phyloP scores from a whole-genome alignment of 2,329 filamentous ascomycete genomes.

The Magnaporthales sp. region DNA sequence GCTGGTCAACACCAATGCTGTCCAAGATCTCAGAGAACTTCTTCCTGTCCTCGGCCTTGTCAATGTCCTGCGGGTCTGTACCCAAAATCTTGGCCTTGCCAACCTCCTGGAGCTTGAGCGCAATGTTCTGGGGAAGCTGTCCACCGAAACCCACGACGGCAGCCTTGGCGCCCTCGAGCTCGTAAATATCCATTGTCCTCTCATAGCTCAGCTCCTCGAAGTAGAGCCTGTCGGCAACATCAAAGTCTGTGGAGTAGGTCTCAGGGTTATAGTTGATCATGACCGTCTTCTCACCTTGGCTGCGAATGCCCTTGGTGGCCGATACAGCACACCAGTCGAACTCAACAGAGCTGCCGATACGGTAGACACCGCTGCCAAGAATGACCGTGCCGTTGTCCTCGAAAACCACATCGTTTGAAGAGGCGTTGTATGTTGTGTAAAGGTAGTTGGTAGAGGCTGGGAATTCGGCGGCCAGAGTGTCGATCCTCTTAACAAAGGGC shows the following conservation, averaged over 20 bases:
- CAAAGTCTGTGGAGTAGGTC: slow-evolving; percentile 76
- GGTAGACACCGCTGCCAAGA: slow-evolving; percentile 90
- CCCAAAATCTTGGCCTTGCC: slow-evolving; percentile 87
- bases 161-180: slow-evolving; percentile 75
- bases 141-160: slow-evolving; percentile 95
- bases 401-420: slow-evolving; percentile 86
- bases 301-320: slow-evolving; percentile 70
- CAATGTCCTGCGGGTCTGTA: slow-evolving; percentile 88
- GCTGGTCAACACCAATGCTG: slow-evolving; percentile 93
- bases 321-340: slow-evolving; percentile 98
- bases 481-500: slow-evolving; percentile 97
- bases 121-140: slow-evolving; percentile 95
- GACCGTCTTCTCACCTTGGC: slow-evolving; percentile 91
- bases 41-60: slow-evolving; percentile 95
- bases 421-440: slow-evolving; percentile 96
- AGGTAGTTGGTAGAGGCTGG: slow-evolving; percentile 92
- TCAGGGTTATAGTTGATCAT: slow-evolving; percentile 95
- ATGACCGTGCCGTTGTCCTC: slow-evolving; percentile 87
- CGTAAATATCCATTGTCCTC: slow-evolving; percentile 98
- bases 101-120: slow-evolving; percentile 82
- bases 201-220: slow-evolving; percentile 97
- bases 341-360: slow-evolving; percentile 94
- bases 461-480: slow-evolving; percentile 94
- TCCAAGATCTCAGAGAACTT: slow-evolving; percentile 98
- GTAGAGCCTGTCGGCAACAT: slow-evolving; percentile 84